Conservation (phyloP, 2,329 filamentous ascomycete species). For the Chrysosporium queenslandicum region DNA sequence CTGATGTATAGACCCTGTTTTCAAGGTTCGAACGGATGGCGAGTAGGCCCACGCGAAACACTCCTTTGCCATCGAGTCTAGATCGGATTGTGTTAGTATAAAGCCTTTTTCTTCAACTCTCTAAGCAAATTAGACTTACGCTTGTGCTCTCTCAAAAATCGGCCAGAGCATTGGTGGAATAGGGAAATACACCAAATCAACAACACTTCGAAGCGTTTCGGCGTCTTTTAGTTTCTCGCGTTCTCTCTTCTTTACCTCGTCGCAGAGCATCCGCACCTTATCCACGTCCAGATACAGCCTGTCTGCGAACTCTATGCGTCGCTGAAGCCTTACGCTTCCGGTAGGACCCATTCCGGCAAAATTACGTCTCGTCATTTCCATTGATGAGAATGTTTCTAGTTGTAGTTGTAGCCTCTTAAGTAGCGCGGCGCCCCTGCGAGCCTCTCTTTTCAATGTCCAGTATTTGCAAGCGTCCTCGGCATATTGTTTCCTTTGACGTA, state of each 20-base stretch:
- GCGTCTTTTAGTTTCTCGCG: conserved; percentile 64
- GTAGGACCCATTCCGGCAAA: conserved; percentile 89
- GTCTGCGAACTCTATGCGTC: conserved; percentile 82
- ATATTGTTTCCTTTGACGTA: conserved; percentile 82
- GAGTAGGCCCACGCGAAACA: conserved; percentile 47
- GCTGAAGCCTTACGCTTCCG: conserved; percentile 64
- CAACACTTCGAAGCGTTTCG: conserved; percentile 64
- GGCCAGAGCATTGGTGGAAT: conserved; percentile 65
- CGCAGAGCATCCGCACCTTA: conserved; percentile 59
- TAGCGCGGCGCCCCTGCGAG: conserved; percentile 78
- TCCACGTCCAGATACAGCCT: conserved; percentile 56
- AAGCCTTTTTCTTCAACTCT: too few species aligned
- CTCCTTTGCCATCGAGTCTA: conserved; percentile 43
- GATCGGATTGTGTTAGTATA: conserved; percentile 18
- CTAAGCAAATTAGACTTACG: too few species aligned
- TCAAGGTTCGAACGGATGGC: conserved; percentile 45
- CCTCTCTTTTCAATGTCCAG: conserved; percentile 94
- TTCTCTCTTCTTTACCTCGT: conserved; percentile 65
- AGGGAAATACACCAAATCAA: conserved; percentile 88
- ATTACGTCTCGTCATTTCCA: conserved; percentile 91
- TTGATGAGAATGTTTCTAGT: conserved; percentile 91
- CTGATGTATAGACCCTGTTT: conserved; percentile 50
- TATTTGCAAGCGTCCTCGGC: conserved; percentile 90
- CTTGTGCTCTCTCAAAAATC: conserved; percentile 67
- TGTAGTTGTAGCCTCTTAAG: conserved; percentile 89